phyloP scores from a whole-genome alignment of 306 rosid genomes.

The Acmispon strigosus region DNA sequence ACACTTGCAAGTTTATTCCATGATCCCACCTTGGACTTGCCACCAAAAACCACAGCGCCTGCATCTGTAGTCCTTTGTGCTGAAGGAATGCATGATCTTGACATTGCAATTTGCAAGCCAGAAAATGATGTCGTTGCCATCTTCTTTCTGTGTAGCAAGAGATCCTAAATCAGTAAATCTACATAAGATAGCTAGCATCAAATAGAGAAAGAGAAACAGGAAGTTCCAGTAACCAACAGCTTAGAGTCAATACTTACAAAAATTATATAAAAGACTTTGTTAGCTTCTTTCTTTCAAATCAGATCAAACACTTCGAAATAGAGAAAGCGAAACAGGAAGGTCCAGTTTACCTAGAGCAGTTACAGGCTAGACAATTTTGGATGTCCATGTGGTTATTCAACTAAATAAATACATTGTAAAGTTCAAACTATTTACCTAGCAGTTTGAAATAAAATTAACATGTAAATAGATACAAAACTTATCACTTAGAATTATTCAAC shows the following conservation, averaged over 20 bases:
- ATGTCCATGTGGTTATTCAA: not conserved
- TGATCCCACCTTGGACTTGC: slow-evolving; percentile 43
- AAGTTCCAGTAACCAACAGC: not conserved
- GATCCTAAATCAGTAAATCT: slow-evolving; percentile 37
- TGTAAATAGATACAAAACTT: not conserved
- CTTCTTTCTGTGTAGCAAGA: slow-evolving; percentile 24
- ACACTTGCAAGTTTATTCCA: slow-evolving; percentile 56
- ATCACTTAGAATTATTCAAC: not conserved
- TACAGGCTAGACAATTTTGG: not conserved
- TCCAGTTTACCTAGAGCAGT: not conserved
- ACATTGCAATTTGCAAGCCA: slow-evolving; percentile 68
- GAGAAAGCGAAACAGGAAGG: not conserved
- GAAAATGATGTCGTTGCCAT: slow-evolving; percentile 77
- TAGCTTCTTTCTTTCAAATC: not conserved
- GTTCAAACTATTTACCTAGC: not conserved
- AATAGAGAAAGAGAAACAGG: not conserved
- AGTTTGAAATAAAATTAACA: not conserved
- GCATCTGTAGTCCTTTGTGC: slow-evolving; percentile 41
- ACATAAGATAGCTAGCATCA: slow-evolving; percentile 18
- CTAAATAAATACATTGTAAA: not conserved
- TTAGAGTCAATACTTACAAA: not conserved
- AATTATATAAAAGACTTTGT: not conserved
- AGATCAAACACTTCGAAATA: not conserved
- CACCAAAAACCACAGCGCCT: slow-evolving; percentile 28
- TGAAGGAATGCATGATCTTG: slow-evolving; percentile 49